phyloP scores from a whole-genome alignment of 257 asterid genomes.

The Handroanthus guayacan region DNA sequence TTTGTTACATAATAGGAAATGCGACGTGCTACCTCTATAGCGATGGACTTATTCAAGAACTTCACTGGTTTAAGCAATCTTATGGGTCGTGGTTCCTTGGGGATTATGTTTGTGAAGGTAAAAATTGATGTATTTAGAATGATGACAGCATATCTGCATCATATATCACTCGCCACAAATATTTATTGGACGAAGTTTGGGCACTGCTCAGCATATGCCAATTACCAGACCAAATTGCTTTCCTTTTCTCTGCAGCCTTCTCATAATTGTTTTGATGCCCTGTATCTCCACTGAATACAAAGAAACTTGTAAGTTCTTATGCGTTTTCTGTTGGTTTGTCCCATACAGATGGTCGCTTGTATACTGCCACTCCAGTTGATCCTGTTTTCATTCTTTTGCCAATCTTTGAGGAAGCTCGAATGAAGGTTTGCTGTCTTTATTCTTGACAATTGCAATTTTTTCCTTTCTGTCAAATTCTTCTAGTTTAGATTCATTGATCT shows the following conservation, averaged over 20 bases:
- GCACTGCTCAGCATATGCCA: neutral
- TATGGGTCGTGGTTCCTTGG: constrained; percentile 98
- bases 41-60: constrained; percentile 73
- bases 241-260: constrained; percentile 15
- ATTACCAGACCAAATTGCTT: constrained; percentile 7
- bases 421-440: constrained; percentile 63
- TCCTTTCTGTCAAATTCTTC: constrained; percentile 19
- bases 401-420: constrained; percentile 89
- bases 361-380: constrained; percentile 88
- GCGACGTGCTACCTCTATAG: constrained; percentile 58
- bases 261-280: neutral
- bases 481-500: constrained; percentile 9
- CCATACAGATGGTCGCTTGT: constrained; percentile 78
- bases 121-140: constrained; percentile 24
- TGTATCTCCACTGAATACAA: neutral
- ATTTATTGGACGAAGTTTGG: constrained; percentile 14
- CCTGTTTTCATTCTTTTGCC: constrained; percentile 93
- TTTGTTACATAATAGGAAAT: constrained; percentile 54
- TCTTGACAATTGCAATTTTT: constrained; percentile 25
- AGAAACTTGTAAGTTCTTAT: constrained; percentile 32
- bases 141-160: constrained; percentile 18
- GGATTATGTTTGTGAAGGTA: constrained; percentile 93
- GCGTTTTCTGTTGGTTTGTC: constrained; percentile 20
- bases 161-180: neutral
- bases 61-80: constrained; percentile 90